Evolutionary conservation across 192 early-diverging fungal genomes (phyloP).

Genomic region (Linnemannia elongata): DNA sequence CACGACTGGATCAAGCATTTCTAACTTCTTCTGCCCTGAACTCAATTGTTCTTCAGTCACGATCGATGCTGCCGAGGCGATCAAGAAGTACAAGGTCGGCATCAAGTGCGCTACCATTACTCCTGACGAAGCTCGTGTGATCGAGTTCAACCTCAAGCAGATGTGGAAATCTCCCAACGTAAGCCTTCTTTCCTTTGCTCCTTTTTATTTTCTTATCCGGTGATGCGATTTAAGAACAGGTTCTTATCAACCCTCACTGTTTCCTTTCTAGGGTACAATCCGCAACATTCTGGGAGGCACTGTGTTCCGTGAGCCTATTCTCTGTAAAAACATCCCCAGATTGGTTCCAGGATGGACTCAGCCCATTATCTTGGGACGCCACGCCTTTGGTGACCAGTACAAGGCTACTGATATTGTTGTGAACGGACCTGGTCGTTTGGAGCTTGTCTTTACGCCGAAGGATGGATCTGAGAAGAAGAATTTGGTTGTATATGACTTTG

Average conservation of each 20-base stretch:
- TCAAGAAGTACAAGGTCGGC: conserved; percentile 96
- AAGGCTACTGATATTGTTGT: conserved; percentile 95
- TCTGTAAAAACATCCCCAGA: conserved; percentile 91
- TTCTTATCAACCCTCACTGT: neutral
- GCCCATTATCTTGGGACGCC: conserved; percentile 96
- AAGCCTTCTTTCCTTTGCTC: conserved; percentile 53
- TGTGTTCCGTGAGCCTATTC: conserved; percentile 98
- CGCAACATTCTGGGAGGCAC: conserved; percentile 97
- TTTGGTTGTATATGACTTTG: conserved; percentile 87
- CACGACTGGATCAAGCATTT: neutral
- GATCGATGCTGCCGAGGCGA: conserved; percentile 95
- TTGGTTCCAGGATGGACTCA: conserved; percentile 95
- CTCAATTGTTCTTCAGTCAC: conserved; percentile 70
- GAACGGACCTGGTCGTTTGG: conserved; percentile 89
- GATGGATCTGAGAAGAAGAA: conserved; percentile 78
- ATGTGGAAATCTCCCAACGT: conserved; percentile 99
- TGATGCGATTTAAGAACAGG: too few relatives aligned
- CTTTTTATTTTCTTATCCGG: neutral
- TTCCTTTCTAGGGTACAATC: conserved; percentile 74
- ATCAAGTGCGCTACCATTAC: conserved; percentile 99
- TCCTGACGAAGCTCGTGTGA: conserved; percentile 93
- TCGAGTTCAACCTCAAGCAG: conserved; percentile 96
- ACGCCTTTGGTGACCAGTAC: conserved; percentile 99
- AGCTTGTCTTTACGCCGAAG: conserved; percentile 90
- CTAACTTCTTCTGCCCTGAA: neutral